Base-by-base conservation (phyloP, 2,329 filamentous ascomycete species). In the Pseudocercospora musae region DNA sequence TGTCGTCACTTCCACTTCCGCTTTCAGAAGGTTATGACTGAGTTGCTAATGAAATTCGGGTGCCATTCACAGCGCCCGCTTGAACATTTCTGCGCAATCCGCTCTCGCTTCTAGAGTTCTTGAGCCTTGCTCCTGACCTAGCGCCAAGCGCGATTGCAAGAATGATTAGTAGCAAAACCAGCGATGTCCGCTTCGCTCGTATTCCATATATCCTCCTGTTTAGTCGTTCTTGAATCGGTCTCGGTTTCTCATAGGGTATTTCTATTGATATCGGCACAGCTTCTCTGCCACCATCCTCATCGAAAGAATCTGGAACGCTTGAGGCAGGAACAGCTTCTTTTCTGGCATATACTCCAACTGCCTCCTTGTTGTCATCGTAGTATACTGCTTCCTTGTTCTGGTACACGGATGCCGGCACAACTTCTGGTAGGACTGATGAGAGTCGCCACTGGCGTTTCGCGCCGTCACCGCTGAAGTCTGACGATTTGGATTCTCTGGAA, bases 21-120 rank as follows among this genome's bases (percentile, higher is more conserved):
- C 64, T 58, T 23, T 65, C 40, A 7, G 44, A 42, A 4, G 64
- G 74, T 68, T 78, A 79, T 0, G 76, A 78, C 44, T 79, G 76
- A 5, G 76, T 75, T 13, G 79, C 78, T 9, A 80, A 60, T 0
- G 78, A 79, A 37, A 81, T 77, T 11, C 79, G 78, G 11, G 76
- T 77, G 15, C 78, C 79, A 62, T 81, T 80, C 70, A 79, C 79
- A 4, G 78, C 78, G 13, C 79, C 79, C 21, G 73, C 69, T 13
- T 66, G 75, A 7, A 77, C 77, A 49, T 77, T 71, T 59, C 77
- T 78, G 0, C 71, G 61, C 0, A 74, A 49, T 21, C 7, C 11
- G 6, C 46, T 49, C 18, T 23, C 15, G 18, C 46, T 23, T 27
- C 18, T 60, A 46, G 10, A 58, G 11, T 37, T 60, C 21, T 49